phyloP scores from a whole-genome alignment of 2,329 filamentous ascomycete genomes.

The Eurotiales sp. region DNA sequence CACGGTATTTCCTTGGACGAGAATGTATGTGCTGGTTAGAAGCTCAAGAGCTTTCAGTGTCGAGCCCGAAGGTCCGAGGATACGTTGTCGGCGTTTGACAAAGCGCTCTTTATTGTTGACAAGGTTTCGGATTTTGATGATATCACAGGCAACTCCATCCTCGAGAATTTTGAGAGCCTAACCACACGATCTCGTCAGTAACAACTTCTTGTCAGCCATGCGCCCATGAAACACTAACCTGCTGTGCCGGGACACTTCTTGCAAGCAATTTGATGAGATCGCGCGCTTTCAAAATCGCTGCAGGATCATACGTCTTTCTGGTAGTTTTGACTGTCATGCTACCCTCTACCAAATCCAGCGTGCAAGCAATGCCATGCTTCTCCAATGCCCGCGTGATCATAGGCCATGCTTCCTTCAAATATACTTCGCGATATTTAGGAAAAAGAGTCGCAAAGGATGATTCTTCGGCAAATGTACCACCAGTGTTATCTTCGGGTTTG shows the following conservation, averaged over 20 bases:
- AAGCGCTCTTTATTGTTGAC: slow-evolving; percentile 94
- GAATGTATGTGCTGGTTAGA: slow-evolving; percentile 84
- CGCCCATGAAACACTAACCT: slow-evolving; percentile 38
- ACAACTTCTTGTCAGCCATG: slow-evolving; percentile 8
- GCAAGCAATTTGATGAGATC: slow-evolving; percentile 92
- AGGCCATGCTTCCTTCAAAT: slow-evolving; percentile 90
- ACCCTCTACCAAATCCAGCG: slow-evolving; percentile 89
- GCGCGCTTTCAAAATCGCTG: slow-evolving; percentile 85
- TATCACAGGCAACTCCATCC: slow-evolving; percentile 85
- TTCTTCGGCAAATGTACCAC: slow-evolving; percentile 86
- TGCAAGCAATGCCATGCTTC: slow-evolving; percentile 83
- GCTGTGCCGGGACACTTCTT: slow-evolving; percentile 84
- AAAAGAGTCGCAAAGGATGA: slow-evolving; percentile 81
- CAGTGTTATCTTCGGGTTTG: slow-evolving; percentile 77
- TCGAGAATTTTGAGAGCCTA: slow-evolving; percentile 86
- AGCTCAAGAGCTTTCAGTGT: slow-evolving; percentile 93
- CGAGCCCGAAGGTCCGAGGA: slow-evolving; percentile 84
- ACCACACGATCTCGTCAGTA: slow-evolving; percentile 5
- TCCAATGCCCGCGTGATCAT: slow-evolving; percentile 82
- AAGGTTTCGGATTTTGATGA: slow-evolving; percentile 90
- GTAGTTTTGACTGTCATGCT: slow-evolving; percentile 97
- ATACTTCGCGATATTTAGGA: slow-evolving; percentile 93
- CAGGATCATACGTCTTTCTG: slow-evolving; percentile 84
- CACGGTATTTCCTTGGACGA: slow-evolving; percentile 96
- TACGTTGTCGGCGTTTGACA: slow-evolving; percentile 87